Evolutionary conservation across 495 filamentous ascomycete species (phyloP), one percentile per base, ranked within the genome.

Genomic region (Endocarpon pusillum): DNA sequence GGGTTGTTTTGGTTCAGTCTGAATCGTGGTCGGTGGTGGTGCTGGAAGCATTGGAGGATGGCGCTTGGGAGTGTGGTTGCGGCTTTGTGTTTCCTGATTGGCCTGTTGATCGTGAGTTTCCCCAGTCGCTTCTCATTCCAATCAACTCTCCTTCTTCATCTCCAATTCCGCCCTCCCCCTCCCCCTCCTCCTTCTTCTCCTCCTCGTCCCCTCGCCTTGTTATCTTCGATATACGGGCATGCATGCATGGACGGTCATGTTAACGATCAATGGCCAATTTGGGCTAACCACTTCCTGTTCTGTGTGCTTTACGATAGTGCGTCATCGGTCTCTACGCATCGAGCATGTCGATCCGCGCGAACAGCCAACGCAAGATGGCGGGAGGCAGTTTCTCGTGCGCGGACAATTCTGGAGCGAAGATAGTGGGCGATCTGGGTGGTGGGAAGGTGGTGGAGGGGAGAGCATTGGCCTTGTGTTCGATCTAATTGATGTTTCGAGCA

Each of bases 1-100:
- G 57, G 58, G 1, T 48, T 62, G 0, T 64, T 61, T 39, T 59
- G 62, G 56, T 34, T 64, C 16, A 54, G 45, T 39, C 39, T 64
- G 46, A 58, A 64, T 26, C 34, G 45, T 21, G 53, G 48, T 3
- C 22, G 31, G 3, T 55, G 48, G 41, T 48, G 52, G 16, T 40
- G 46, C 0, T 53, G 48, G 18, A 42, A 38, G 24, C 36, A 34
- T 33, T 58, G 56, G 40, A 52, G 54, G 12, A 33, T 61, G 1
- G 57, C 53, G 0, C n/a, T n/a, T n/a, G n/a, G n/a, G n/a, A n/a
- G n/a, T n/a, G 11, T 45, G 1, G 22, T 62, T 5, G 62, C 62
- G 33, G 0, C 51, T 0, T 2, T 35, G 1, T 35, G 47, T 25
- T 48, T 65, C 19, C 38, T 28, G 2, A 44, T 62, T 32, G 61